A percentile compares a stretch with the other conserved stretches of the same genome.
Evolutionary conservation across 202 grass and related monocot genomes (phyloP).

Genomic region (Schoenoplectus tabernaemontani): DNA sequence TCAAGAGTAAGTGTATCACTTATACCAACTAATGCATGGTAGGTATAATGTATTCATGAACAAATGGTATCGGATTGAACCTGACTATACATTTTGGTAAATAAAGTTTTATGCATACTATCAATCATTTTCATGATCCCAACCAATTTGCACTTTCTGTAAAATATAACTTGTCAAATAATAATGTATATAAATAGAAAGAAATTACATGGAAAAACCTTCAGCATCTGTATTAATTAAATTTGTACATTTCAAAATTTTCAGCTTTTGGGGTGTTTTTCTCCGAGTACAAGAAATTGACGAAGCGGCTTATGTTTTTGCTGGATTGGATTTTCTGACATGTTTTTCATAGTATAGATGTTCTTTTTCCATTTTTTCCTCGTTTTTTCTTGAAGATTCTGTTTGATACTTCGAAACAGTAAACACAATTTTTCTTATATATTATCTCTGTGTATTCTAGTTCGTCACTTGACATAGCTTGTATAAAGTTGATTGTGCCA

Average conservation of each 20-base stretch:
- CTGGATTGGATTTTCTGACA: background rate
- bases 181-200: background rate
- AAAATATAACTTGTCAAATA: background rate
- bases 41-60: background rate
- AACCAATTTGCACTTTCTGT: background rate
- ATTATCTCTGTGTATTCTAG: background rate
- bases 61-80: background rate
- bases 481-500: constrained; percentile 4
- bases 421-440: background rate
- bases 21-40: too few relatives aligned
- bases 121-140: background rate
- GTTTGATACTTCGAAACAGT: background rate
- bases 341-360: background rate
- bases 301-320: background rate
- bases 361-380: background rate
- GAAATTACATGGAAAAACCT: background rate
- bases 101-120: background rate
- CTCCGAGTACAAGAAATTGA: constrained; percentile 22
- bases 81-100: background rate
- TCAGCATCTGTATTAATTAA: background rate
- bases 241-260: background rate
- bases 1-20: constrained; percentile 34
- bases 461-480: background rate
- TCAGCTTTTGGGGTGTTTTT: constrained; percentile 58
- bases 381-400: constrained; percentile 6